phyloP scores from a whole-genome alignment of 2,329 filamentous ascomycete species.

The Elsinoe arachidis region DNA sequence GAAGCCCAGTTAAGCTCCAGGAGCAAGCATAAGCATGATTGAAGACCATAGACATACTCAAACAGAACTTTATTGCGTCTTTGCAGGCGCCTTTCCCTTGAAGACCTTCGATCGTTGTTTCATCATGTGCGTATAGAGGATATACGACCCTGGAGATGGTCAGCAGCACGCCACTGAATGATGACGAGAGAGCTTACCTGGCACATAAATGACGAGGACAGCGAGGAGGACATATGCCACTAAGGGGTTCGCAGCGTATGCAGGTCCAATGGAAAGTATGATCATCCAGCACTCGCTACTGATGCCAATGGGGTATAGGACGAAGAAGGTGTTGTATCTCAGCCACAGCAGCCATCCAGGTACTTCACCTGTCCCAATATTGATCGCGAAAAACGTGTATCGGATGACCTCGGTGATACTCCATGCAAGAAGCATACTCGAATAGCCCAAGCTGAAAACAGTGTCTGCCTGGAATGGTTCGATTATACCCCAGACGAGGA shows the following conservation, averaged over 20 bases:
- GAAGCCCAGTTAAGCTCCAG: not conserved
- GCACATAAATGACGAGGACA: slow-evolving; percentile 68
- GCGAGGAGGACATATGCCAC: slow-evolving; percentile 54
- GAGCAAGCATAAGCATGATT: not conserved
- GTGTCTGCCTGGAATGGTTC: slow-evolving; percentile 62
- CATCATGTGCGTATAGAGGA: slow-evolving; percentile 94
- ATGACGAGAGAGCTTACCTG: slow-evolving; percentile 48
- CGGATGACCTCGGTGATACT: slow-evolving; percentile 83
- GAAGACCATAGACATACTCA: not conserved
- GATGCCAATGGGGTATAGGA: slow-evolving; percentile 90
- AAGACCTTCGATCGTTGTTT: slow-evolving; percentile 74
- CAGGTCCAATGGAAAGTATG: slow-evolving; percentile 55
- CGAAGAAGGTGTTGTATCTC: slow-evolving; percentile 82
- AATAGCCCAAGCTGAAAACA: slow-evolving; percentile 50
- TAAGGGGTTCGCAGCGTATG: slow-evolving; percentile 40
- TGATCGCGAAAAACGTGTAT: slow-evolving; percentile 82
- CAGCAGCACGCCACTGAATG: not conserved
- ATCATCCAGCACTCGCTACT: slow-evolving; percentile 77
- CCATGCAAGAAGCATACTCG: slow-evolving; percentile 79
- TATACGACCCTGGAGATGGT: slow-evolving; percentile 54
- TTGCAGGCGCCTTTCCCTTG: slow-evolving; percentile 49
- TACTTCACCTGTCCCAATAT: slow-evolving; percentile 48
- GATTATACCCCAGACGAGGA: slow-evolving; percentile 82
- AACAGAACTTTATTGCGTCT: slow-evolving; percentile 15
- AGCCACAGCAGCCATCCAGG: slow-evolving; percentile 66